phyloP scores from a whole-genome alignment of 495 filamentous ascomycete species.

The Lasiosphaeria ovina region DNA sequence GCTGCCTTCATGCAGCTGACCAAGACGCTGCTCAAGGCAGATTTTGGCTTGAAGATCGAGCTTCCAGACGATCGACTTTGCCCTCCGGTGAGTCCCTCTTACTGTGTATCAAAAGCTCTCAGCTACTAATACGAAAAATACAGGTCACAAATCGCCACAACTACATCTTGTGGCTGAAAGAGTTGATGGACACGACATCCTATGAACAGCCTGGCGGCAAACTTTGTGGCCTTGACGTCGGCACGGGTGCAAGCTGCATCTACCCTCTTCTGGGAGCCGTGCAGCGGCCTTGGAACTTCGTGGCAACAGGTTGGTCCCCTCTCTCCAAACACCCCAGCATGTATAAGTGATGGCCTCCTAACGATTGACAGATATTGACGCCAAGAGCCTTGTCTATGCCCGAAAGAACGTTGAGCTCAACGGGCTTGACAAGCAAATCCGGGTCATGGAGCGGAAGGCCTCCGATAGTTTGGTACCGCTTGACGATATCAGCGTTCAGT shows the following conservation, averaged over 20 bases:
- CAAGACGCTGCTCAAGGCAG: slow-evolving; percentile 68
- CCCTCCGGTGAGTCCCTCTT: slow-evolving; percentile 65
- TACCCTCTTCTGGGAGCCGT: slow-evolving; percentile 82
- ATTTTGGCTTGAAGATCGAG: slow-evolving; percentile 71
- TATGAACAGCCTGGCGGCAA: slow-evolving; percentile 52
- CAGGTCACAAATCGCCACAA: slow-evolving; percentile 79
- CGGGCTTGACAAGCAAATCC: slow-evolving; percentile 61
- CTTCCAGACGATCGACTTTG: slow-evolving; percentile 79
- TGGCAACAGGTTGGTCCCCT: slow-evolving; percentile 58
- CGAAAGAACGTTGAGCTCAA: slow-evolving; percentile 63
- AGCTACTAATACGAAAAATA: not conserved
- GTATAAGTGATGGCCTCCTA: not conserved
- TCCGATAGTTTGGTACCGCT: slow-evolving; percentile 61
- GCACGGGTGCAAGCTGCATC: slow-evolving; percentile 86
- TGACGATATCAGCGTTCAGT: slow-evolving; percentile 51
- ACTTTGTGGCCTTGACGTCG: slow-evolving; percentile 80
- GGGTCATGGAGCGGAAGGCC: slow-evolving; percentile 52
- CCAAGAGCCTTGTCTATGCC: slow-evolving; percentile 64
- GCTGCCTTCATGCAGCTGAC: slow-evolving; percentile 77
- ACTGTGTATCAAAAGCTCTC: not conserved
- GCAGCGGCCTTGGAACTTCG: slow-evolving; percentile 70
- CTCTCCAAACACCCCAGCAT: slow-evolving; percentile 13
- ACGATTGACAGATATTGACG: slow-evolving; percentile 67
- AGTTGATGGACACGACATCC: slow-evolving; percentile 72
- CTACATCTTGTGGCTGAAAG: slow-evolving; percentile 89